Percentiles rank a stretch among this genome's conserved stretches.
These are phyloP conservation scores for Wallacemonas sp. DNA, from an alignment of 208 protist species.

Conservation along the genomic window DNA sequence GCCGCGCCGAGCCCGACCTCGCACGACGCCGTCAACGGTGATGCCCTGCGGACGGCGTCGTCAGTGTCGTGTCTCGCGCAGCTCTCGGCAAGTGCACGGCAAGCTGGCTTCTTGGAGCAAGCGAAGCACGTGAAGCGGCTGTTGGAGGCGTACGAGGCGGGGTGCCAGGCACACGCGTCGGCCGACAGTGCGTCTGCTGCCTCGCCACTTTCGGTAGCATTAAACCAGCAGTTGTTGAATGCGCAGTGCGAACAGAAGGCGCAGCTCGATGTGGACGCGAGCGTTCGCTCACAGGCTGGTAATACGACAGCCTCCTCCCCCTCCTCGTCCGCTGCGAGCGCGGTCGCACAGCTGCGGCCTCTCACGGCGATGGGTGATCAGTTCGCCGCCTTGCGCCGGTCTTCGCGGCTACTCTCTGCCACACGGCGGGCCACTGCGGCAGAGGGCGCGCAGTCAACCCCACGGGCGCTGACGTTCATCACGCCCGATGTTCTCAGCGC, in stretches of 20 bases:
- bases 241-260: neutral
- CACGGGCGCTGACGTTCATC: neutral
- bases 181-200: neutral
- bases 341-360: neutral
- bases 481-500: neutral
- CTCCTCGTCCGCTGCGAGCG: too few relatives aligned
- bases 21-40: too few relatives aligned
- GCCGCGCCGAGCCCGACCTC: too few relatives aligned
- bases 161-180: constrained; percentile 4
- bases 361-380: neutral
- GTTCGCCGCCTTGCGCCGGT: neutral
- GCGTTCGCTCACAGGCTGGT: too few relatives aligned
- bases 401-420: neutral
- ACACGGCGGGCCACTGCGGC: neutral
- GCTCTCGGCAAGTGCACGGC: neutral
- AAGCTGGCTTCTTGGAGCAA: neutral
- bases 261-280: neutral
- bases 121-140: constrained; percentile 13
- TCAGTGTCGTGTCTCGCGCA: neutral
- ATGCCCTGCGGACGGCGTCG: too few relatives aligned
- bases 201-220: neutral
- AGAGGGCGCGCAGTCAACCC: too few relatives aligned
- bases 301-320: too few relatives aligned
- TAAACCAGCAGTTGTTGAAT: neutral
- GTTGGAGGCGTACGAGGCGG: constrained; percentile 30